Conservation (phyloP, 2,329 filamentous ascomycete genomes). For the Chaetomiaceae sp. region DNA sequence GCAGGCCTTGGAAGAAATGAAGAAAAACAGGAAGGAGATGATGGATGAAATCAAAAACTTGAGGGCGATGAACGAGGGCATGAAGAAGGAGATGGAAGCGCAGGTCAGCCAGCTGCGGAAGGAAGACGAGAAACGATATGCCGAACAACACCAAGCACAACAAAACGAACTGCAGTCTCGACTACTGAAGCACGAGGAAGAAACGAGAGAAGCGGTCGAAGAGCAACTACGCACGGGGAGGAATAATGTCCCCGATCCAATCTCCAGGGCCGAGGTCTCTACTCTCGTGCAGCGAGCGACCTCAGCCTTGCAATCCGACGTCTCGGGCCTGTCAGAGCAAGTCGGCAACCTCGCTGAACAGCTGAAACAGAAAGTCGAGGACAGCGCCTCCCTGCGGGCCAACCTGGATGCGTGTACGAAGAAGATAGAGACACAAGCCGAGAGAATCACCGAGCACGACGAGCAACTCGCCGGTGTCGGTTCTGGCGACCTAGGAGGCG, state of each 20-base stretch:
- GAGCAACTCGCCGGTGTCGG: conserved; percentile 12
- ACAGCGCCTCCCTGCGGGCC: neutral
- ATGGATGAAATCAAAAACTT: too few relatives aligned
- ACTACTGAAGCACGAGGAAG: conserved; percentile 4
- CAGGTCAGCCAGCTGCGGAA: neutral
- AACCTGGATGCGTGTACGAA: neutral
- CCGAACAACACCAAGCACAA: neutral
- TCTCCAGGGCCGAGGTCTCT: neutral
- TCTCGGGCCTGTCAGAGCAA: neutral
- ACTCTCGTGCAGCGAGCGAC: neutral
- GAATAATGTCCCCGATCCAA: neutral
- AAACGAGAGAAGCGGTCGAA: neutral
- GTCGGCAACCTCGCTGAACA: conserved; percentile 4
- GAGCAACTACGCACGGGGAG: neutral
- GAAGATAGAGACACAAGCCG: conserved; percentile 1
- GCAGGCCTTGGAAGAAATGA: neutral
- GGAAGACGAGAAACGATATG: conserved; percentile 5
- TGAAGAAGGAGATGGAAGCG: conserved; percentile 1
- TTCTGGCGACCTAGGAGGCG: conserved; percentile 7
- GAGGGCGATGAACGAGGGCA: neutral
- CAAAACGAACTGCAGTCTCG: neutral
- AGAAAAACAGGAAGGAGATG: neutral
- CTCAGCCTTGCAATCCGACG: conserved; percentile 1
- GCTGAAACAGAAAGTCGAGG: conserved; percentile 2
- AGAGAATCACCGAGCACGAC: conserved; percentile 10